Evolutionary conservation across 495 filamentous ascomycete genomes (phyloP), one percentile per base, ranked within the genome.

Genomic region (Alectoria sarmentosa): DNA sequence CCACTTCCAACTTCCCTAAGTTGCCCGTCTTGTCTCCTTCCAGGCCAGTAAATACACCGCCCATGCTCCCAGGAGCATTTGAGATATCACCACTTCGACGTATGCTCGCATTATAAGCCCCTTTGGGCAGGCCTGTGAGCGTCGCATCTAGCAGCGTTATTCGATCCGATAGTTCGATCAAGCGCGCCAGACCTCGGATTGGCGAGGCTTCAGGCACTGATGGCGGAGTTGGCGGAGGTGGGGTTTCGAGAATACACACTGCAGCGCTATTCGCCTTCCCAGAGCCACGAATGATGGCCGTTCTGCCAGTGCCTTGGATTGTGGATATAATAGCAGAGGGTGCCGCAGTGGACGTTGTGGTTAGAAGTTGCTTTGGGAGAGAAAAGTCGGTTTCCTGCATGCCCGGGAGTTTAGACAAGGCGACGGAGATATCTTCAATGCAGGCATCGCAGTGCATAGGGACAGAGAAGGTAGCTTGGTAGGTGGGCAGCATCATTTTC

Each of bases 241-340:
- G 93, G 36, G 91, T 96, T 78, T 98, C 93, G 66, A 98, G 87
- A 73, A 98, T 98, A 75, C 91, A 95, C 41, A 98, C 94, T 41
- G 94, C 94, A 30, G 93, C 92, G 73, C 84, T 90, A 72, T 97
- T 86, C 67, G 91, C 84, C 57, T 82, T 81, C 56, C 94, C 94
- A 58, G 88, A 91, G 36, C 94, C 94, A 65, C 94, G 88, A 60
- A 98, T 79, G 71, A 98, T 96, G 55, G 94, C 94, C 82, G 96
- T 91, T 41, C 92, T 84, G 58, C 94, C 94, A 0, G 93, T 97
- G 32, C 80, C 78, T 76, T 98, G 88, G 68, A 98, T 97, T 8
- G 92, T 87, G 55, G 85, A 75, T 13, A 96, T 91, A 62, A 98
- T 96, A 30, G 86, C 84, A 56, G 92, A 96, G 13, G 94, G 94